Percentiles rank a stretch among this genome's conserved stretches.
Evolutionary conservation across 164 flowering plant genomes (phyloP).

Genomic region (Vitis rupestris): DNA sequence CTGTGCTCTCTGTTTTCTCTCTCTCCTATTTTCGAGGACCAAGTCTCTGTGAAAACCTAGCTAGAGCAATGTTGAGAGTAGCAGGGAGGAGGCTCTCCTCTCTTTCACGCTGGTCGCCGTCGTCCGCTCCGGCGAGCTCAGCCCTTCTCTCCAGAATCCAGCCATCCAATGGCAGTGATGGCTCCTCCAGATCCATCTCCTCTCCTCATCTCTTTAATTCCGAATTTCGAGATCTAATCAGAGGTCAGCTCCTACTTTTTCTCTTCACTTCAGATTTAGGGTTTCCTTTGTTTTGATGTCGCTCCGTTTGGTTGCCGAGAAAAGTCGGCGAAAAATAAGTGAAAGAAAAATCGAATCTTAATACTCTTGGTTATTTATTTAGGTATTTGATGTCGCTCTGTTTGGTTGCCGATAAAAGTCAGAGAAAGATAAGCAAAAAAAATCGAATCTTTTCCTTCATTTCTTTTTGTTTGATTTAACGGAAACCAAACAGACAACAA

Average conservation of each 20-base stretch:
- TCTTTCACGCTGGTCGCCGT: slow-evolving; percentile 39
- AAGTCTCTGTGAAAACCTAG: slow-evolving; percentile 10
- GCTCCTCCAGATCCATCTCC: slow-evolving; percentile 11
- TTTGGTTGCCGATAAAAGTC: background rate
- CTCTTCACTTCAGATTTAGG: background rate
- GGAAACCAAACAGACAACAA: too few relatives aligned
- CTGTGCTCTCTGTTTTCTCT: background rate
- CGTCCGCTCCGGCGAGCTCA: slow-evolving; percentile 23
- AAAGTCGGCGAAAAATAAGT: too few relatives aligned
- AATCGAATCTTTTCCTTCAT: too few relatives aligned
- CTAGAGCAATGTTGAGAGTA: slow-evolving; percentile 51
- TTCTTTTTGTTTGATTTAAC: too few relatives aligned
- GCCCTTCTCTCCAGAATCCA: slow-evolving; percentile 21
- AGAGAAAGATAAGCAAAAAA: too few relatives aligned
- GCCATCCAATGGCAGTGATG: slow-evolving; percentile 15
- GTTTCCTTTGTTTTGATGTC: background rate
- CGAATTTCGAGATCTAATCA: slow-evolving; percentile 18
- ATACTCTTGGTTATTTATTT: background rate
- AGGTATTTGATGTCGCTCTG: background rate
- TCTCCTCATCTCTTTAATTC: slow-evolving; percentile 6
- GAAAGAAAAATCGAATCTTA: too few relatives aligned
- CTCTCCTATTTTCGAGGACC: background rate
- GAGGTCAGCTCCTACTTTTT: slow-evolving; percentile 26
- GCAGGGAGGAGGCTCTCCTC: slow-evolving; percentile 65
- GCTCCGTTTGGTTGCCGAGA: background rate